These are phyloP conservation scores for Calycina marina DNA, from an alignment of 2,329 filamentous ascomycete species.

Conservation along the genomic window DNA sequence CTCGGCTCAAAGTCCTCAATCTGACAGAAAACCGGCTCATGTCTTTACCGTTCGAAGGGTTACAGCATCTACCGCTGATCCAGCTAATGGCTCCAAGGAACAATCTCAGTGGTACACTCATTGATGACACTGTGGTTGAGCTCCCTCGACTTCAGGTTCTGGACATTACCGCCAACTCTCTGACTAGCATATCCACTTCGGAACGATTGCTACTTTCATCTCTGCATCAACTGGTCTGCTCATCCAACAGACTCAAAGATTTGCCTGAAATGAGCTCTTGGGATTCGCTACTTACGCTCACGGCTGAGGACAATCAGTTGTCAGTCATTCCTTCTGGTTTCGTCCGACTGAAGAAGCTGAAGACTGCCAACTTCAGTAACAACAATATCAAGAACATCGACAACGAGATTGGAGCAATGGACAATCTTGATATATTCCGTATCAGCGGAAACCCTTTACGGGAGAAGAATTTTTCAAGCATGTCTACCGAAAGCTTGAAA, in stretches of 20 bases:
- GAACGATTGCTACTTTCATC: slow-evolving; percentile 39
- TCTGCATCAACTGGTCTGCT: slow-evolving; percentile 61
- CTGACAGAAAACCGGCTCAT: slow-evolving; percentile 66
- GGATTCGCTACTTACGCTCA: slow-evolving; percentile 56
- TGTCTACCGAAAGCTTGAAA: slow-evolving; percentile 72
- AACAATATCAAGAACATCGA: slow-evolving; percentile 72
- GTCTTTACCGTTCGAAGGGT: slow-evolving; percentile 51
- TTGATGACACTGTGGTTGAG: slow-evolving; percentile 43
- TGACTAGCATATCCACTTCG: slow-evolving; percentile 28
- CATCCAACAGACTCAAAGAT: slow-evolving; percentile 60
- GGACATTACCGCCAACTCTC: slow-evolving; percentile 63
- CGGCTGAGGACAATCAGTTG: slow-evolving; percentile 72
- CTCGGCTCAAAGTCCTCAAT: slow-evolving; percentile 60
- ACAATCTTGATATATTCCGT: slow-evolving; percentile 56
- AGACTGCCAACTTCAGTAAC: slow-evolving; percentile 67
- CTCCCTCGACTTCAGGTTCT: slow-evolving; percentile 57
- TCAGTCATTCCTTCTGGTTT: slow-evolving; percentile 65
- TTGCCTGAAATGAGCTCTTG: slow-evolving; percentile 66
- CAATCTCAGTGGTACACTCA: slow-evolving; percentile 56
- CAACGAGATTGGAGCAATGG: slow-evolving; percentile 66
- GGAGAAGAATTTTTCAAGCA: slow-evolving; percentile 73
- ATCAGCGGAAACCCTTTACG: slow-evolving; percentile 81
- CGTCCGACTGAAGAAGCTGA: slow-evolving; percentile 48
- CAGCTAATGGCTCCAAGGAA: slow-evolving; percentile 70
- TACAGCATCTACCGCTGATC: slow-evolving; percentile 53